These are phyloP conservation scores for Starmerella etchellsii DNA, from an alignment of 805 yeast species.

Conservation along the genomic window DNA sequence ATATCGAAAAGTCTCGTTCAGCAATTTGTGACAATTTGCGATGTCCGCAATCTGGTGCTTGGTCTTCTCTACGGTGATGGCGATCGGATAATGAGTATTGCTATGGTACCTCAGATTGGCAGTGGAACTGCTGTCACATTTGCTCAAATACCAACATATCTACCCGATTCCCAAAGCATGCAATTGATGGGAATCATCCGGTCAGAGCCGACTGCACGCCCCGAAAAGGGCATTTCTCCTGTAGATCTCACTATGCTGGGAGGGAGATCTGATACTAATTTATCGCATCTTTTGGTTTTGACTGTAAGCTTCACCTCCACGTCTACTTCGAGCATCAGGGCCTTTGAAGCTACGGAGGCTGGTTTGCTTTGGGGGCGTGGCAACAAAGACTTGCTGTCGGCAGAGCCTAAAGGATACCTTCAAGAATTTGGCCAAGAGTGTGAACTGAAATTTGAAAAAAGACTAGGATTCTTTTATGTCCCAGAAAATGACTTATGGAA, in stretches of 20 bases:
- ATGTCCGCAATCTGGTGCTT: slow-evolving; percentile 67
- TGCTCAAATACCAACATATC: slow-evolving; percentile 21
- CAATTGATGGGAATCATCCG: slow-evolving; percentile 93
- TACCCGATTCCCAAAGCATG: slow-evolving; percentile 38
- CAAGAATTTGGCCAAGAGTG: slow-evolving; percentile 37
- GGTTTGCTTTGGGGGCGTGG: slow-evolving; percentile 70
- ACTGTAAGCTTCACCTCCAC: slow-evolving; percentile 71
- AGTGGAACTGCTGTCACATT: slow-evolving; percentile 51
- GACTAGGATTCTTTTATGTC: slow-evolving; percentile 71
- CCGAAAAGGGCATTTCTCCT: slow-evolving; percentile 43
- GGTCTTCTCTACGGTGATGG: slow-evolving; percentile 58
- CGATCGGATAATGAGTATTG: slow-evolving; percentile 5
- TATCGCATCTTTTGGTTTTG: slow-evolving; percentile 37
- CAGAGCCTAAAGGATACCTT: slow-evolving; percentile 48
- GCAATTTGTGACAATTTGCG: slow-evolving; percentile 69
- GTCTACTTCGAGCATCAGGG: slow-evolving; percentile 57
- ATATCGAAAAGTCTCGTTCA: slow-evolving; percentile 71
- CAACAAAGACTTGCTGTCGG: slow-evolving; percentile 43
- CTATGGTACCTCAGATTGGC: slow-evolving; percentile 48
- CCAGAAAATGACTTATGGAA: slow-evolving; percentile 86
- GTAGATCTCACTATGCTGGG: slow-evolving; percentile 55
- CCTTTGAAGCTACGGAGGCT: slow-evolving; percentile 43
- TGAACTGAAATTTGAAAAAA: slow-evolving; percentile 58
- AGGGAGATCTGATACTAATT: slow-evolving; percentile 33
- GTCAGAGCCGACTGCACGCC: slow-evolving; percentile 55